phyloP scores from a whole-genome alignment of 2,329 filamentous ascomycete species.

The Penicillium janthinellum region DNA sequence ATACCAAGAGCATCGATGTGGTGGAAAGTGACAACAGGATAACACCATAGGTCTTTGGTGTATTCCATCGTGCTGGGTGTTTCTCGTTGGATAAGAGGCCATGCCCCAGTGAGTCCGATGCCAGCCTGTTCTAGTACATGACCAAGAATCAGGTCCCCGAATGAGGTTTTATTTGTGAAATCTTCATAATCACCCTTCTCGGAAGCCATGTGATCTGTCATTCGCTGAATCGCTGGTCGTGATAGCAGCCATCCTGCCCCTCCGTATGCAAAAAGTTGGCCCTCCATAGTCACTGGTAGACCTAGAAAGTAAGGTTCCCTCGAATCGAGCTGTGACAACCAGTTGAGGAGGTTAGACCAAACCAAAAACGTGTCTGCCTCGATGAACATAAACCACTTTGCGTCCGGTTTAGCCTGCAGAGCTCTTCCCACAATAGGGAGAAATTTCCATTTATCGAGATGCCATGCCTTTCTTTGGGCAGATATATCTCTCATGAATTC shows the following conservation, averaged over 20 bases:
- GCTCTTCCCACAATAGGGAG: slow-evolving; percentile 57
- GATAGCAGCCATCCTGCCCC: neutral
- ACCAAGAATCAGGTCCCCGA: neutral
- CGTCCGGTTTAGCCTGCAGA: slow-evolving; percentile 46
- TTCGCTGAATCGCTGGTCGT: neutral
- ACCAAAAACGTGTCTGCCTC: slow-evolving; percentile 56
- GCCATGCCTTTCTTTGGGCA: slow-evolving; percentile 39
- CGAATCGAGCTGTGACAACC: neutral
- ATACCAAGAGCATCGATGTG: neutral
- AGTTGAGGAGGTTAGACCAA: neutral
- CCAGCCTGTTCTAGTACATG: neutral
- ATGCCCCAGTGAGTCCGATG: neutral
- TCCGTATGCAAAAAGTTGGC: neutral
- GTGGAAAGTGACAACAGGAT: neutral
- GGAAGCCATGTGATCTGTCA: neutral
- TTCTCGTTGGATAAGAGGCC: neutral
- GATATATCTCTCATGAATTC: neutral
- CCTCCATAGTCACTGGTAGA: neutral
- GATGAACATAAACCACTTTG: slow-evolving; percentile 62
- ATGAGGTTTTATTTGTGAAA: neutral
- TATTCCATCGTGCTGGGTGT: neutral
- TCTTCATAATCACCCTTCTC: neutral
- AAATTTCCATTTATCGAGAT: slow-evolving; percentile 62
- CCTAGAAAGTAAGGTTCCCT: neutral
- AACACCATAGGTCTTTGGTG: neutral